Evolutionary conservation across 2,329 filamentous ascomycete genomes (phyloP).

Genomic region (Ophiostoma ulmi): DNA sequence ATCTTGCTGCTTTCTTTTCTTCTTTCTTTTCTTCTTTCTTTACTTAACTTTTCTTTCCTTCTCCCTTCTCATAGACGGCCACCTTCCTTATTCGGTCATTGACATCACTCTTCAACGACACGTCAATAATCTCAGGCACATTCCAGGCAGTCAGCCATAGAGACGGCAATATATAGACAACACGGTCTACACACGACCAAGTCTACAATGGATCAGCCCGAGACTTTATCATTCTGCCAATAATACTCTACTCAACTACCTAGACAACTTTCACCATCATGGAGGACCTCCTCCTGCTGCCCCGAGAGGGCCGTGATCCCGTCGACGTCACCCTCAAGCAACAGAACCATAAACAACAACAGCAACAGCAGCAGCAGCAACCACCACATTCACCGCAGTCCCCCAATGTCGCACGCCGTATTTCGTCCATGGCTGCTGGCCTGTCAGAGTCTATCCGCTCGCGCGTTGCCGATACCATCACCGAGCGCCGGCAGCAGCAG

Average conservation of each 20-base stretch:
- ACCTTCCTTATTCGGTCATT: neutral
- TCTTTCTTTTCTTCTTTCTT: neutral
- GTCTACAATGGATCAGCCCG: neutral
- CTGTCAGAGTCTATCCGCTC: slow-evolving; percentile 15
- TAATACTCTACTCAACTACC: neutral
- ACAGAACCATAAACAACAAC: neutral
- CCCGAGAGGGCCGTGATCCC: slow-evolving; percentile 18
- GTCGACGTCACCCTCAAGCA: neutral
- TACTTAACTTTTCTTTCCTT: neutral
- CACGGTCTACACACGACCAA: neutral
- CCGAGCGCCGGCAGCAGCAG: slow-evolving; percentile 19
- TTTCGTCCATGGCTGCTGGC: slow-evolving; percentile 20
- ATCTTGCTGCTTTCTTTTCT: neutral
- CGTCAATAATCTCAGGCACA: neutral
- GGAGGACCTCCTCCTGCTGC: slow-evolving; percentile 22
- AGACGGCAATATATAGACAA: neutral
- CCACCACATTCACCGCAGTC: neutral
- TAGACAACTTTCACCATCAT: slow-evolving; percentile 5
- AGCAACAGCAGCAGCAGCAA: neutral
- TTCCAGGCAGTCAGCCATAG: neutral
- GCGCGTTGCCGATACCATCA: neutral
- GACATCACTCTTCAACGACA: neutral
- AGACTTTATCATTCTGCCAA: neutral
- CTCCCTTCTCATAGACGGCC: neutral
- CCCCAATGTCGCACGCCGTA: slow-evolving; percentile 13